phyloP scores from a whole-genome alignment of 371 early-diverging fungal genomes.

The Mortierella sp. region DNA sequence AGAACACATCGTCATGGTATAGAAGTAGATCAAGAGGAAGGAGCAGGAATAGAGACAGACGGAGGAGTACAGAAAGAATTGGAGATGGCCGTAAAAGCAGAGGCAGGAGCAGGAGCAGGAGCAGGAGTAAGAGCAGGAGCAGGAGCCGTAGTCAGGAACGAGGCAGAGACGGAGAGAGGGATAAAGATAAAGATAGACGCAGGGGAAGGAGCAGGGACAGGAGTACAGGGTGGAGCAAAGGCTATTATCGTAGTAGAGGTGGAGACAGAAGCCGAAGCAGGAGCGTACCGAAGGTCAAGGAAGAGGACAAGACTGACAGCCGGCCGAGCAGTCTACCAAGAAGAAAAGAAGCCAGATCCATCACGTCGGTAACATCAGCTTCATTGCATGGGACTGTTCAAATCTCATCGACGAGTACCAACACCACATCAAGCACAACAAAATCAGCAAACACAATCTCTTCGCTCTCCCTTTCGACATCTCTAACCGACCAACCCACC shows the following conservation, averaged over 20 bases:
- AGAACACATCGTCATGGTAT: not conserved
- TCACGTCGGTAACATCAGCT: not conserved
- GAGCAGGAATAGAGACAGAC: not conserved
- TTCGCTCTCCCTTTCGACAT: not conserved
- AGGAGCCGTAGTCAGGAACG: not conserved
- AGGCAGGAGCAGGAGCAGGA: not conserved
- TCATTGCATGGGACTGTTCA: not conserved
- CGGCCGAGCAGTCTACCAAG: not conserved
- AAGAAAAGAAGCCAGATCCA: not conserved
- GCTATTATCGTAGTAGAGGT: not conserved
- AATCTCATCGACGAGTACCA: not conserved
- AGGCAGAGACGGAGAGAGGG: not conserved
- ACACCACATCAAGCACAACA: not conserved
- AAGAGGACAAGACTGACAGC: slow-evolving; percentile 4
- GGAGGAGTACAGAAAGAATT: not conserved
- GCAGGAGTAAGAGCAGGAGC: not conserved
- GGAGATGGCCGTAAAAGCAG: not conserved
- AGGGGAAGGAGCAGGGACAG: not conserved
- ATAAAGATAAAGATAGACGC: not conserved
- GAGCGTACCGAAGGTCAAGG: not conserved
- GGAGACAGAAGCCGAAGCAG: not conserved
- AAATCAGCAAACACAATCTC: not conserved
- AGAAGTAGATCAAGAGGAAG: slow-evolving; percentile 4
- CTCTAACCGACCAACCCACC: not conserved
- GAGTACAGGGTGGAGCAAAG: not conserved